Conservation (phyloP, 139 green algal species). For the Edaphochlamys debaryana region DNA sequence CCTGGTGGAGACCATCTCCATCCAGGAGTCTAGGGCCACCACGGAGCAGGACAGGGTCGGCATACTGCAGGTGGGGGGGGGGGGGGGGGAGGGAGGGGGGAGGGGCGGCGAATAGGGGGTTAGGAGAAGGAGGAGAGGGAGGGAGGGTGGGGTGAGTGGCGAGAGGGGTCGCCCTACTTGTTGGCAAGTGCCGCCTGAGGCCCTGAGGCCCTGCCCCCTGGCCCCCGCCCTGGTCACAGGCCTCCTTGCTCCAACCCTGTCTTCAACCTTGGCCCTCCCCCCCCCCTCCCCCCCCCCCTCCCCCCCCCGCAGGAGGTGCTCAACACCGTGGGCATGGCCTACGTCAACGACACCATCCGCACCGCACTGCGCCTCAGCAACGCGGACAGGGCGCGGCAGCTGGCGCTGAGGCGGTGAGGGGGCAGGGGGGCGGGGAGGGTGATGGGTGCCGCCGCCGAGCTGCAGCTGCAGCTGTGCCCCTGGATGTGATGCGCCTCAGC, state of each 20-base stretch:
- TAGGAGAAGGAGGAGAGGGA: too few species aligned
- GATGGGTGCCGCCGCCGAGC: not conserved
- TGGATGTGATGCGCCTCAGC: too few species aligned
- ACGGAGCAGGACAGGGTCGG: slow-evolving; percentile 7
- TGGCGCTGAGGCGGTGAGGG: slow-evolving; percentile 8
- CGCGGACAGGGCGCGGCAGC: not conserved
- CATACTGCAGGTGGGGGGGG: slow-evolving; percentile 15
- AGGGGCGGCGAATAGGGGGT: too few species aligned
- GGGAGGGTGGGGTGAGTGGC: too few species aligned
- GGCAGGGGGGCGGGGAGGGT: not conserved
- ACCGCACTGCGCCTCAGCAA: slow-evolving; percentile 16
- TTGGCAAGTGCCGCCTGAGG: too few species aligned
- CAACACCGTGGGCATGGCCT: not conserved
- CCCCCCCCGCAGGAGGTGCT: slow-evolving; percentile 11
- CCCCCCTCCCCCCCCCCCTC: not conserved
- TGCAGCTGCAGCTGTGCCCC: not conserved
- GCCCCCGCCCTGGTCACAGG: too few species aligned
- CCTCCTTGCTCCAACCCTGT: too few species aligned
- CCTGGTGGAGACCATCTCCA: not conserved
- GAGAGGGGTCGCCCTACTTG: too few species aligned
- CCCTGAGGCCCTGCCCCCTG: too few species aligned
- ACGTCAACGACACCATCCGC: not conserved
- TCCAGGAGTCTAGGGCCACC: not conserved
- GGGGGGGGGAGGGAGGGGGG: not conserved
- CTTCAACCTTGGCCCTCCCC: too few species aligned